Conservation (phyloP, 2,329 filamentous ascomycete species). For the Trichoderma pleuroti region DNA sequence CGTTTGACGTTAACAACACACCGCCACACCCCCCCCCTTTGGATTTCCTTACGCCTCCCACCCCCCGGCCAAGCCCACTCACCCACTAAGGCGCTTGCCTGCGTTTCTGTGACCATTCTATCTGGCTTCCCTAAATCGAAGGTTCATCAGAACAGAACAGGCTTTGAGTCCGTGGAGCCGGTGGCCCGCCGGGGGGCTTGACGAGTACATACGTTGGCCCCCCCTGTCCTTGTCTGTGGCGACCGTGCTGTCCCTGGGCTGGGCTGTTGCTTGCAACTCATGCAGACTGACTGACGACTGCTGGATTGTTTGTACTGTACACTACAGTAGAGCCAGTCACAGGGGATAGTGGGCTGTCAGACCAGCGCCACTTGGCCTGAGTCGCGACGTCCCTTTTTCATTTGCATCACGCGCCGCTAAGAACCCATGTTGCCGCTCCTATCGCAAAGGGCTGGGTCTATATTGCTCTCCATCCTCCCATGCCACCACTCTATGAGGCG, state of each 20-base stretch:
- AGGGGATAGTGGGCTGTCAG: slow-evolving; percentile 19
- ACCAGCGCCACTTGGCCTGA: slow-evolving; percentile 21
- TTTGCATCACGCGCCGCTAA: slow-evolving; percentile 15
- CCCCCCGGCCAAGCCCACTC: slow-evolving; percentile 6
- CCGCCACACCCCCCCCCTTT: no score
- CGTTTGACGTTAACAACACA: not conserved
- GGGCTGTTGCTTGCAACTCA: slow-evolving; percentile 17
- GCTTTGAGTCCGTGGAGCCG: slow-evolving; percentile 17
- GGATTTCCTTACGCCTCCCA: not conserved
- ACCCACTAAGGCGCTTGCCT: slow-evolving; percentile 23
- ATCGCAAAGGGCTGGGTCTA: slow-evolving; percentile 12
- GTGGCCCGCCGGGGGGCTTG: not conserved
- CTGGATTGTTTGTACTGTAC: not conserved
- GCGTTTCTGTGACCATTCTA: slow-evolving; percentile 33
- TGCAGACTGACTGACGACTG: slow-evolving; percentile 2
- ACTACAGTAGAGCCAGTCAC: not conserved
- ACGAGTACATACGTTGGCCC: not conserved
- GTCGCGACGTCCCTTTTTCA: slow-evolving; percentile 17
- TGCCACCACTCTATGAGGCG: slow-evolving; percentile 16
- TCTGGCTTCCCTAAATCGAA: slow-evolving; percentile 26
- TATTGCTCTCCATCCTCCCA: slow-evolving; percentile 19
- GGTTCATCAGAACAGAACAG: slow-evolving; percentile 22
- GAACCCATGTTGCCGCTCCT: slow-evolving; percentile 18
- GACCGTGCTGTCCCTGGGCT: slow-evolving; percentile 15
- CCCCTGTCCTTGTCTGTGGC: slow-evolving; percentile 18